Conservation (phyloP, 176 grass and related monocot species). For the Cocos nucifera region DNA sequence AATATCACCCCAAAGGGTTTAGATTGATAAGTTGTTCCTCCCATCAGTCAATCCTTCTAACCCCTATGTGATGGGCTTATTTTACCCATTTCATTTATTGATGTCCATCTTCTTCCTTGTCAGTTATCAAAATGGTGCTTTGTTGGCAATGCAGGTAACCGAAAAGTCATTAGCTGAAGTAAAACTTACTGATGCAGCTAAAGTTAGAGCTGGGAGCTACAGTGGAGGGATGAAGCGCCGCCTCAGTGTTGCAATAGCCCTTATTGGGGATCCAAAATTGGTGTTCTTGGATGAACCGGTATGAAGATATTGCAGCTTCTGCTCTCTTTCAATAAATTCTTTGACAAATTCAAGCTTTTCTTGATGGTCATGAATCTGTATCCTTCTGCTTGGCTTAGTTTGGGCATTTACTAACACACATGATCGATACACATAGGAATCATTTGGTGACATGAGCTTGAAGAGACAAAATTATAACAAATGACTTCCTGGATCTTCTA, state of each 20-base stretch:
- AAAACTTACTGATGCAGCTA: slow-evolving; percentile 72
- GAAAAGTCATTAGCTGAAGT: slow-evolving; percentile 78
- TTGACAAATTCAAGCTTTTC: slow-evolving; percentile 1
- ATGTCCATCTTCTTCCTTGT: too few species aligned
- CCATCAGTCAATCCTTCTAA: too few species aligned
- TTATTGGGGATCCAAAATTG: slow-evolving; percentile 85
- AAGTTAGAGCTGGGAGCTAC: slow-evolving; percentile 79
- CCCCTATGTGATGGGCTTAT: too few species aligned
- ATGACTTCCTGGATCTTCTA: too few species aligned
- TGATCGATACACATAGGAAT: too few species aligned
- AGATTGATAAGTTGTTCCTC: too few species aligned
- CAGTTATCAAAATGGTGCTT: not conserved
- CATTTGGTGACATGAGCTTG: too few species aligned
- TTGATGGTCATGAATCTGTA: slow-evolving; percentile 1
- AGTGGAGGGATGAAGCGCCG: slow-evolving; percentile 97
- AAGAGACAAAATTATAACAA: too few species aligned
- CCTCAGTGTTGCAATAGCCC: slow-evolving; percentile 86
- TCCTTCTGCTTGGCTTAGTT: too few species aligned
- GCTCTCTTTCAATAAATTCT: not conserved
- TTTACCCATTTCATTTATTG: too few species aligned
- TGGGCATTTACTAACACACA: too few species aligned
- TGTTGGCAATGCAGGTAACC: slow-evolving; percentile 43
- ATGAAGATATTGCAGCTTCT: slow-evolving; percentile 16
- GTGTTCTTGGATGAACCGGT: slow-evolving; percentile 97
- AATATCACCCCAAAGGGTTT: too few species aligned